Percentiles rank a stretch among this genome's conserved stretches.
Conservation (phyloP, 2,329 filamentous ascomycete genomes). For the Penicillium sp. region DNA sequence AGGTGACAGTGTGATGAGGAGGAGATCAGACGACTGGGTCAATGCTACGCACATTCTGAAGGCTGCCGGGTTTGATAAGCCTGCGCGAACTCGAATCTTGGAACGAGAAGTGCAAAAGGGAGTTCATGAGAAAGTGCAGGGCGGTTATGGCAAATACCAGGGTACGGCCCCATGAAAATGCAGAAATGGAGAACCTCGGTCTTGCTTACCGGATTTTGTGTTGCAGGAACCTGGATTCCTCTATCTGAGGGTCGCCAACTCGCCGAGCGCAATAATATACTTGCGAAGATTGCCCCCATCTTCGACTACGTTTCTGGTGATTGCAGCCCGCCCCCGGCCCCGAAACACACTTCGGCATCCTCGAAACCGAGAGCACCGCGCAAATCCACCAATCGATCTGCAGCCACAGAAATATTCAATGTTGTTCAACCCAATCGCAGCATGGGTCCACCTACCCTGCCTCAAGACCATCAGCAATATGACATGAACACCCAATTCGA, state of each 20-base stretch:
- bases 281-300: slow-evolving; percentile 81
- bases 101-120: slow-evolving; percentile 98
- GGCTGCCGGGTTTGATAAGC: slow-evolving; percentile 96
- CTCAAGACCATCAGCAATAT: slow-evolving; percentile 62
- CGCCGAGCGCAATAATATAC: slow-evolving; percentile 83
- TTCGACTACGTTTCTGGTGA: slow-evolving; percentile 88
- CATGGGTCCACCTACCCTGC: slow-evolving; percentile 42
- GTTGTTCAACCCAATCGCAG: slow-evolving; percentile 35
- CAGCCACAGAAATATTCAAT: slow-evolving; percentile 37
- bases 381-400: slow-evolving; percentile 60
- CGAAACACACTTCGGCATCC: slow-evolving; percentile 75
- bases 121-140: slow-evolving; percentile 95
- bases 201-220: slow-evolving; percentile 8
- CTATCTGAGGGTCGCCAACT: slow-evolving; percentile 78
- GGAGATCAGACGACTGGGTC: slow-evolving; percentile 93
- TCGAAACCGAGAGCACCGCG: slow-evolving; percentile 79
- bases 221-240: slow-evolving; percentile 89
- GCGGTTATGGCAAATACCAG: slow-evolving; percentile 98
- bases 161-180: slow-evolving; percentile 54
- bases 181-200: not conserved
- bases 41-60: slow-evolving; percentile 99
- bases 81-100: slow-evolving; percentile 88
- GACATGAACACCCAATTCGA: slow-evolving; percentile 68
- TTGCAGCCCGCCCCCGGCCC: slow-evolving; percentile 87
- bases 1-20: slow-evolving; percentile 92